Base-by-base conservation (phyloP, 2,329 filamentous ascomycete genomes). In the Madurella mycetomatis region DNA sequence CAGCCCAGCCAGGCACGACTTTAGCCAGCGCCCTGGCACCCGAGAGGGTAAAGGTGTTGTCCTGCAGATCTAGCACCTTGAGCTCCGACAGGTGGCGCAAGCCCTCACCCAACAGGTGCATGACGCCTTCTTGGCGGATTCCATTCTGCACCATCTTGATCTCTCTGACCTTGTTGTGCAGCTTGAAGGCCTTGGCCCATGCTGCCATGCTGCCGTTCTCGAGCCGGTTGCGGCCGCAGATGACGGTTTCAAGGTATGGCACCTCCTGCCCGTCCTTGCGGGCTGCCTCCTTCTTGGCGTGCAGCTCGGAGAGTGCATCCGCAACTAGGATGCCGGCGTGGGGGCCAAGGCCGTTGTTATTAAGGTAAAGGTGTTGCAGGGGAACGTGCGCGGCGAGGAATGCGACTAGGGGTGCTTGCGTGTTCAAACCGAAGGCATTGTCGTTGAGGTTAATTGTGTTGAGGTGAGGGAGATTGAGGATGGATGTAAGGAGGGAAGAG, bases 91-190 rank as follows among this genome's bases (percentile, higher is more conserved):
- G 83, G 65, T 89, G 80, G 60, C 79, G 82, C 50, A 99, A 78
- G 58, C 94, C 94, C 50, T 92, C 79, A 57, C 82, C 85, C 60
- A 99, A 76, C 53, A 99, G 77, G 61, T 87, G 81, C 46, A 85
- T 85, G 66, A 97, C 94, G 57, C 94, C 94, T 71, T 97, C 91
- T 68, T 92, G 90, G 42, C 94, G 83, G 64, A 99, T 99, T 49
- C 94, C 94, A 70, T 99, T 97, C 73, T 97, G 94, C 25, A 95
- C 90, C 94, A 99, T 97, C 79, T 92, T 95, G 63, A 99, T 83
- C 55, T 85, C 85, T 73, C 86, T 88, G 60, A 99, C 82, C 54
- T 87, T 86, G 61, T 81, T 84, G 69, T 97, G 90, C 54, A 92
- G 85, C 65, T 85, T 84, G 71, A 90, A 96, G 1, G 90, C 81